Conservation (phyloP, 331 rosid species). For the Quercus lobata region DNA sequence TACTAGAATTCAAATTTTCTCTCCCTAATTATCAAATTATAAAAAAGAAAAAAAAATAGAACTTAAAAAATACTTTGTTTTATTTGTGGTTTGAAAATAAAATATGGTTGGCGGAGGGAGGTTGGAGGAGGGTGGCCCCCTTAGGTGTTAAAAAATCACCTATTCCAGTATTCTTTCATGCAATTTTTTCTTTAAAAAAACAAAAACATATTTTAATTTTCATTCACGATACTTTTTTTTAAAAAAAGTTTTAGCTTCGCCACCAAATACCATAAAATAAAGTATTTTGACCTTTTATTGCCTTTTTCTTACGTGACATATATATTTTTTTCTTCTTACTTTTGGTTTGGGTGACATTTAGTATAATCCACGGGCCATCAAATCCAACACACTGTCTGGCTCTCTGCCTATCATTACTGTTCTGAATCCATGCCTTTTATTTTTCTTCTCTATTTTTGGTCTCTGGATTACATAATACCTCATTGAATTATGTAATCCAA, state of each 20-base stretch:
- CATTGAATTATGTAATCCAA: not conserved
- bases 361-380: constrained; percentile 32
- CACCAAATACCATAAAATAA: not conserved
- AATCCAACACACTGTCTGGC: constrained; percentile 17
- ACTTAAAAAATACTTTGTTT: not conserved
- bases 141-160: too few species aligned
- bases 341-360: constrained; percentile 32
- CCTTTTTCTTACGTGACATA: constrained; percentile 17
- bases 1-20: too few species aligned
- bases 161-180: too few species aligned
- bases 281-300: constrained; percentile 23
- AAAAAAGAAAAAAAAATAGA: too few species aligned
- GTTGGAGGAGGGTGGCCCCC: too few species aligned
- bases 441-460: not conserved
- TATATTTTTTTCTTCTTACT: constrained; percentile 22
- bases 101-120: too few species aligned
- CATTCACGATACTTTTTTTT: too few species aligned
- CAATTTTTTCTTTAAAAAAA: too few species aligned
- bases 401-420: constrained; percentile 10
- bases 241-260: too few species aligned
- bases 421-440: not conserved
- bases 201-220: too few species aligned
- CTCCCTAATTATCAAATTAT: too few species aligned
- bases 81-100: not conserved
- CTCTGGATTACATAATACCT: not conserved